A percentile compares a stretch with the other conserved stretches of the same genome.
phyloP scores from a whole-genome alignment of 768 basidiomycete genomes.

The Tricholoma matsutake region DNA sequence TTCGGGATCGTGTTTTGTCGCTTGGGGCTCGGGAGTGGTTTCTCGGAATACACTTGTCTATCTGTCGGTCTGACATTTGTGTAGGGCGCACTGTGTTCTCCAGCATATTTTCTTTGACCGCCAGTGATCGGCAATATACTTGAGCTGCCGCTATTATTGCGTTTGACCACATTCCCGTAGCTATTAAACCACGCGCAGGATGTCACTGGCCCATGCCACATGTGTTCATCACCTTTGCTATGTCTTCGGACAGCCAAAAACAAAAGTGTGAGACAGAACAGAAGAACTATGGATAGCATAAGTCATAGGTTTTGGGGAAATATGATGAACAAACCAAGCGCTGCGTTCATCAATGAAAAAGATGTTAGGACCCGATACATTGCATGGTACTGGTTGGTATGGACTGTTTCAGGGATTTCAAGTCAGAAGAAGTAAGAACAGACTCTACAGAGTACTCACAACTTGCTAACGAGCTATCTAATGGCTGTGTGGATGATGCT shows the following conservation, averaged over 20 bases:
- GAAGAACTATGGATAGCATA: constrained; percentile 27
- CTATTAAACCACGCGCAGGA: constrained; percentile 69
- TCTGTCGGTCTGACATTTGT: constrained; percentile 15
- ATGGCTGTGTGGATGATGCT: constrained; percentile 40
- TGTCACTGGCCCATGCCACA: constrained; percentile 73
- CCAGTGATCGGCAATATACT: constrained; percentile 37
- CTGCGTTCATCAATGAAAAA: constrained; percentile 76
- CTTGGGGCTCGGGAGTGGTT: constrained; percentile 21
- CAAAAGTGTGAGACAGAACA: constrained; percentile 35
- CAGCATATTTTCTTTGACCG: constrained; percentile 7
- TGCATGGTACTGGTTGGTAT: constrained; percentile 85
- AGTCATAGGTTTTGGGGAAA: background rate
- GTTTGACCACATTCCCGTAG: constrained; percentile 39
- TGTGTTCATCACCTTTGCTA: constrained; percentile 44
- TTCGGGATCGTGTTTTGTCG: constrained; percentile 20
- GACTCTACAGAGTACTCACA: constrained; percentile 46
- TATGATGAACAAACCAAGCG: constrained; percentile 48
- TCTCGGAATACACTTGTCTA: constrained; percentile 13
- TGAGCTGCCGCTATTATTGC: constrained; percentile 34
- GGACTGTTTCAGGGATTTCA: constrained; percentile 44
- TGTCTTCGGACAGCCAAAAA: constrained; percentile 42
- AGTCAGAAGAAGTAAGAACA: background rate
- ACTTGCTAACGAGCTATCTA: constrained; percentile 56
- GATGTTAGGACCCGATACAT: constrained; percentile 82
- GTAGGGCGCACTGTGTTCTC: constrained; percentile 11